phyloP scores from a whole-genome alignment of 2,329 filamentous ascomycete species.

The Botryotinia calthae region DNA sequence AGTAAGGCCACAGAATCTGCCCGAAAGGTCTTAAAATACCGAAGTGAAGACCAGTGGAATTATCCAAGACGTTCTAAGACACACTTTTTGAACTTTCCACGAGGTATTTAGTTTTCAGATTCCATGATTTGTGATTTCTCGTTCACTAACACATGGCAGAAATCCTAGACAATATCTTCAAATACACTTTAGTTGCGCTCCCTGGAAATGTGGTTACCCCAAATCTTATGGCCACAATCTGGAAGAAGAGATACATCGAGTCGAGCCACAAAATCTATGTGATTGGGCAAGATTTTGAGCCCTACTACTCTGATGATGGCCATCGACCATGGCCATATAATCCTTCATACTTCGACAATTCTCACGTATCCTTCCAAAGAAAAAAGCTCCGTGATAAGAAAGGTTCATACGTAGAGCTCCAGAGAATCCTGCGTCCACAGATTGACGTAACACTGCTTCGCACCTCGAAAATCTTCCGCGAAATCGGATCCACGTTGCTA shows the following conservation, averaged over 20 bases:
- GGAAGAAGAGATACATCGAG: not conserved
- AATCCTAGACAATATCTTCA: not conserved
- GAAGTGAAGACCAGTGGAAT: not conserved
- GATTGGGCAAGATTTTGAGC: not conserved
- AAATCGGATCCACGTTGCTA: not conserved
- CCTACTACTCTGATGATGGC: rapidly evolving
- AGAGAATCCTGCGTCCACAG: not conserved
- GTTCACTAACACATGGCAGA: not conserved
- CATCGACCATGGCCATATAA: not conserved
- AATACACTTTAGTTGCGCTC: not conserved
- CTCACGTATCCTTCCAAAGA: not conserved
- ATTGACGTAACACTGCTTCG: not conserved
- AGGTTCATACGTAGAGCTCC: not conserved
- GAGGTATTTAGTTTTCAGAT: not conserved
- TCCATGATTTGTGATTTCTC: not conserved
- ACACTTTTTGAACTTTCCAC: not conserved
- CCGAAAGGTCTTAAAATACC: not conserved
- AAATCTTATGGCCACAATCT: not conserved
- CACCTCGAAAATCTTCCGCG: not conserved
- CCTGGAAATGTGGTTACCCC: not conserved
- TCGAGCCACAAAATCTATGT: not conserved
- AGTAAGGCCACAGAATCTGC: too few species aligned
- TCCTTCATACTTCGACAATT: not conserved
- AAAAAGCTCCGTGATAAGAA: not conserved
- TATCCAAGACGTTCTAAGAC: not conserved